phyloP scores from a whole-genome alignment of 768 basidiomycete genomes.

The Mycena vulgaris region DNA sequence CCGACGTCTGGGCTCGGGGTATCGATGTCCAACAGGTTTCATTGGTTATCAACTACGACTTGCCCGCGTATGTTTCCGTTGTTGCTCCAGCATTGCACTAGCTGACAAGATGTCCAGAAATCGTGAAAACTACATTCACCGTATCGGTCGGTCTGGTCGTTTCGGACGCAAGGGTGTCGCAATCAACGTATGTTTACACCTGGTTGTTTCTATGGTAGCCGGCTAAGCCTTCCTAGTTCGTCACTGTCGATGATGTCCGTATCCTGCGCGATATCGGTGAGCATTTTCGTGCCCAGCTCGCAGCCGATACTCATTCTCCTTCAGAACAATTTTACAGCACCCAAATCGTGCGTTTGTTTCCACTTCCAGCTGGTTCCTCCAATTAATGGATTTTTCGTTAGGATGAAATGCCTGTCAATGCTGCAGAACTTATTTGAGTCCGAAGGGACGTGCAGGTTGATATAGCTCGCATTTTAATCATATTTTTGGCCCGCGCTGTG shows the following conservation, averaged over 20 bases:
- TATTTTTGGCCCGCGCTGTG: slow-evolving; percentile 30
- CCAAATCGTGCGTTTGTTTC: slow-evolving; percentile 77
- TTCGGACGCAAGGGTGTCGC: slow-evolving; percentile 99
- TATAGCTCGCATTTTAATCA: slow-evolving; percentile 34
- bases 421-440: slow-evolving; percentile 90
- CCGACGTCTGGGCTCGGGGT: slow-evolving; percentile 97
- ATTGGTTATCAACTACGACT: slow-evolving; percentile 96
- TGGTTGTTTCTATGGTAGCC: too few relatives aligned
- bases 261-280: slow-evolving; percentile 97
- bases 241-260: slow-evolving; percentile 95
- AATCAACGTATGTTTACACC: slow-evolving; percentile 83
- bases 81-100: slow-evolving; percentile 17
- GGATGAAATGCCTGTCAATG: slow-evolving; percentile 99
- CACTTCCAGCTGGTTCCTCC: slow-evolving; percentile 26
- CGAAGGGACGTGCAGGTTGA: slow-evolving; percentile 44
- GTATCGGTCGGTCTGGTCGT: slow-evolving; percentile 98
- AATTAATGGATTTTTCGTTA: slow-evolving; percentile 54
- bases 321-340: slow-evolving; percentile 97
- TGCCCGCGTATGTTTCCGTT: slow-evolving; percentile 80
- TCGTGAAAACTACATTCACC: slow-evolving; percentile 99
- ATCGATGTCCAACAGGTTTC: slow-evolving; percentile 99
- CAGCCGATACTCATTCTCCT: slow-evolving; percentile 31
- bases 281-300: slow-evolving; percentile 43
- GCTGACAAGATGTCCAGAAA: slow-evolving; percentile 65
- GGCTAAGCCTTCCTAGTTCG: slow-evolving; percentile 86